Percentiles rank a stretch among this genome's conserved stretches.
These are phyloP conservation scores for Agapanthus africanus DNA, from an alignment of 106 monocot genomes.

Conservation along the genomic window DNA sequence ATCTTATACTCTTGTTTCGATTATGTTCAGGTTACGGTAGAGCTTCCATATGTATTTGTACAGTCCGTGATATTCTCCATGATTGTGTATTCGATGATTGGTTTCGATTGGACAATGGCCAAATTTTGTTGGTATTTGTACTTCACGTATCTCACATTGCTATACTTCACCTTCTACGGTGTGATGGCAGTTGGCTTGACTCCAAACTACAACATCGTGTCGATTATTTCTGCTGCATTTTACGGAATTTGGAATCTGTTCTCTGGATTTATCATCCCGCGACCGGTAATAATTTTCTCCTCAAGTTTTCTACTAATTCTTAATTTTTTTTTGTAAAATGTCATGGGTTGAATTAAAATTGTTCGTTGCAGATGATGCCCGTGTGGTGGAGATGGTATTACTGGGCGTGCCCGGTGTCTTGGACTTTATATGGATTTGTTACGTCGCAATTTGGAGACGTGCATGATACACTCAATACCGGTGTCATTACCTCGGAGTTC, in stretches of 20 bases:
- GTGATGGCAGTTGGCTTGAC: slow-evolving; percentile 43
- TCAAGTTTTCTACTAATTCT: too few relatives aligned
- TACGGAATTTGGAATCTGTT: slow-evolving; percentile 49
- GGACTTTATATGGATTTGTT: slow-evolving; percentile 64
- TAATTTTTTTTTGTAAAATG: too few relatives aligned
- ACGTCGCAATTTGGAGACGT: slow-evolving; percentile 60
- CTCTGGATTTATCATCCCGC: slow-evolving; percentile 36
- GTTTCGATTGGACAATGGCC: slow-evolving; percentile 15
- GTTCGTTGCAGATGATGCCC: slow-evolving; percentile 58
- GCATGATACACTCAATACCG: not conserved
- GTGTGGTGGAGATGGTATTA: slow-evolving; percentile 90
- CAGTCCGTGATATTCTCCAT: slow-evolving; percentile 30
- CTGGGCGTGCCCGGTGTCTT: slow-evolving; percentile 61
- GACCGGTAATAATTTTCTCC: slow-evolving; percentile 22
- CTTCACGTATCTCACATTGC: slow-evolving; percentile 29
- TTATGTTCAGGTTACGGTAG: slow-evolving; percentile 24
- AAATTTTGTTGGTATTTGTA: slow-evolving; percentile 15
- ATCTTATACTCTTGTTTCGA: too few relatives aligned
- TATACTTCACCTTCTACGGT: slow-evolving; percentile 53
- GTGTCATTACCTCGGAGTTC: slow-evolving; percentile 21
- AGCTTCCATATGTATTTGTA: slow-evolving; percentile 31
- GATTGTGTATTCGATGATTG: slow-evolving; percentile 17
- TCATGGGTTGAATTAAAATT: too few relatives aligned
- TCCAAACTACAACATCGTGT: slow-evolving; percentile 29
- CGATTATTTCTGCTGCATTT: slow-evolving; percentile 33